Conservation (phyloP, 495 filamentous ascomycete species). For the Jackrogersella multiformis region DNA sequence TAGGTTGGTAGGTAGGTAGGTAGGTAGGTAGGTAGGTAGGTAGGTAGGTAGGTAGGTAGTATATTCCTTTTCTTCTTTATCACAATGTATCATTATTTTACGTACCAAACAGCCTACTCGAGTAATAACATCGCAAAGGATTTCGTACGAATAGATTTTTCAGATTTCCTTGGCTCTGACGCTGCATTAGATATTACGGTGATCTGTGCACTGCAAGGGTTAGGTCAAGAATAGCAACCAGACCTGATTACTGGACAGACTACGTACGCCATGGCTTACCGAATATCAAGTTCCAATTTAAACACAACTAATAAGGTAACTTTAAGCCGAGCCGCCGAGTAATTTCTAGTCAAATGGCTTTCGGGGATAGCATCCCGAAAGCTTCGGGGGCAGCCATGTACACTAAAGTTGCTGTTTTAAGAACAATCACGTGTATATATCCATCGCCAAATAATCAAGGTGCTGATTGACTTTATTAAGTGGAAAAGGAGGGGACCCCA, state of each 20-base stretch:
- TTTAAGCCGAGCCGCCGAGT: not conserved
- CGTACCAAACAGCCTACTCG: not conserved
- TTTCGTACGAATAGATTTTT: constrained; percentile 30
- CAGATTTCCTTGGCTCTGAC: constrained; percentile 9
- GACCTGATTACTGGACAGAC: constrained; percentile 4
- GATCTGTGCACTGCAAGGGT: constrained; percentile 19
- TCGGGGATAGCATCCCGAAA: not conserved
- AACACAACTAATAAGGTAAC: constrained; percentile 7
- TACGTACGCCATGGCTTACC: constrained; percentile 21
- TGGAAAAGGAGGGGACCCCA: constrained; percentile 39
- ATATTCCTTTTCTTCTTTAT: not conserved
- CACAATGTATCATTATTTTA: not conserved
- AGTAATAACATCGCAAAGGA: constrained; percentile 1
- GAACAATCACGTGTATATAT: constrained; percentile 25
- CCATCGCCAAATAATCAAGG: constrained; percentile 9
- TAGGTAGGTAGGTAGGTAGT: not conserved
- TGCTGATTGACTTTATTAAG: constrained; percentile 33
- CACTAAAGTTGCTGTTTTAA: constrained; percentile 1
- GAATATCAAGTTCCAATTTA: constrained; percentile 5
- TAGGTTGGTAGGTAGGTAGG: too few relatives aligned
- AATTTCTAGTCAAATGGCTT: constrained; percentile 7
- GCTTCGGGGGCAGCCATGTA: constrained; percentile 3
- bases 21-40: too few relatives aligned
- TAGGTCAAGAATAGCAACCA: constrained; percentile 16
- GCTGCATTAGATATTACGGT: constrained; percentile 18